A percentile compares a stretch with the other conserved stretches of the same genome.
phyloP scores from a whole-genome alignment of 2,329 filamentous ascomycete species.

The Colletotrichum musae region DNA sequence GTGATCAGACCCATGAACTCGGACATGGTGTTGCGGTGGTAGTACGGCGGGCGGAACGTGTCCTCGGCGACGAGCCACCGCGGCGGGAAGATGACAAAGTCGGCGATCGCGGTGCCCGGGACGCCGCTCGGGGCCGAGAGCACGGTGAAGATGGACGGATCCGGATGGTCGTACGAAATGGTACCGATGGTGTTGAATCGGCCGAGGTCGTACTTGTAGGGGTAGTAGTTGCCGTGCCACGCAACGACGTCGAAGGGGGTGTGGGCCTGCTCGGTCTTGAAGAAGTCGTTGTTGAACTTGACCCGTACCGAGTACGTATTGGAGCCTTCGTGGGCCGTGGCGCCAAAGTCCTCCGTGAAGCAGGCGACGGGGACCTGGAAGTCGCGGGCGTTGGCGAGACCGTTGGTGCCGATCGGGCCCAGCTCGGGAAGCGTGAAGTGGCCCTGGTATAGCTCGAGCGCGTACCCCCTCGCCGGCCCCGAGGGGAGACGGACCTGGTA shows the following conservation, averaged over 20 bases:
- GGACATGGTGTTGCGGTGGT: conserved; percentile 78
- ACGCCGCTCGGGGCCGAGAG: conserved; percentile 74
- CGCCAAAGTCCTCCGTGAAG: conserved; percentile 72
- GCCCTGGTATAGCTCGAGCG: conserved; percentile 80
- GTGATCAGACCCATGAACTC: conserved; percentile 75
- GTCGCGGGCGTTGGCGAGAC: conserved; percentile 81
- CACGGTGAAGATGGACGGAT: conserved; percentile 84
- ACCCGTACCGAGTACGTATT: conserved; percentile 65
- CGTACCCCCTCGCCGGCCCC: conserved; percentile 78
- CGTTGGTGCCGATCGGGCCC: conserved; percentile 80
- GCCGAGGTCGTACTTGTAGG: conserved; percentile 86
- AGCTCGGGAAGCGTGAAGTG: conserved; percentile 81
- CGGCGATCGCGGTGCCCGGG: conserved; percentile 75
- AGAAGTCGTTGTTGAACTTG: conserved; percentile 79
- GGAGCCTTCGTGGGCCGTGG: conserved; percentile 55
- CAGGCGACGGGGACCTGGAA: conserved; percentile 80
- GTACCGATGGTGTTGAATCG: conserved; percentile 82
- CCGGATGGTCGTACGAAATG: conserved; percentile 83
- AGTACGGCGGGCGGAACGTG: conserved; percentile 81
- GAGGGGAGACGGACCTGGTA: conserved; percentile 78
- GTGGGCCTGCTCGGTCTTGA: conserved; percentile 75
- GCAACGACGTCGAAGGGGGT: conserved; percentile 85
- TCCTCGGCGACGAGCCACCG: conserved; percentile 79
- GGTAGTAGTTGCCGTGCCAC: conserved; percentile 86
- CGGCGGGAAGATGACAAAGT: conserved; percentile 82